These are phyloP conservation scores for Pichia phayaonensis DNA, from an alignment of 805 yeast genomes.

Conservation along the genomic window DNA sequence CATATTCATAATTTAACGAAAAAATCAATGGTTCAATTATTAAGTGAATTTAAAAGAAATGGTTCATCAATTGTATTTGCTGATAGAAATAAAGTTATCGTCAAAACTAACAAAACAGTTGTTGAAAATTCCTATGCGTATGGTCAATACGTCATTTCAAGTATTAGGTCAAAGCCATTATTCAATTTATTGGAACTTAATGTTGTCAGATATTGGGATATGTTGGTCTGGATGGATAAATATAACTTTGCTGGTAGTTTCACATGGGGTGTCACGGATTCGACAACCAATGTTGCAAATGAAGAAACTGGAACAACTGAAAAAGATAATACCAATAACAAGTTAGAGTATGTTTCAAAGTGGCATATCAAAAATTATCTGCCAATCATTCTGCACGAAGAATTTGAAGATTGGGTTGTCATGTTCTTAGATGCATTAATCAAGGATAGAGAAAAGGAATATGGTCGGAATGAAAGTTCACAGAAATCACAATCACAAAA, in stretches of 20 bases:
- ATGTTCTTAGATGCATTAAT: conserved; percentile 66
- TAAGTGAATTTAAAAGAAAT: conserved; percentile 68
- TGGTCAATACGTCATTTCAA: conserved; percentile 73
- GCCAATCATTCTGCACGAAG: conserved; percentile 69
- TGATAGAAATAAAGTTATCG: conserved; percentile 61
- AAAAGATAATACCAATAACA: conserved; percentile 26
- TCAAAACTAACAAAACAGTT: conserved; percentile 66
- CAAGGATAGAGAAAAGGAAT: conserved; percentile 39
- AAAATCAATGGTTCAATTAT: conserved; percentile 71
- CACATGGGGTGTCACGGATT: conserved; percentile 38
- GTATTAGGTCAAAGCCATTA: conserved; percentile 71
- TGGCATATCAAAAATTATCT: conserved; percentile 79
- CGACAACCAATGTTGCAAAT: conserved; percentile 5
- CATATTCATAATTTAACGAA: conserved; percentile 83
- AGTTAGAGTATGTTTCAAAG: conserved; percentile 42
- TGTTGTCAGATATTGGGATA: conserved; percentile 81
- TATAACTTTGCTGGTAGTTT: conserved; percentile 75
- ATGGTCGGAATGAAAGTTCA: not conserved
- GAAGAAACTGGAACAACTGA: not conserved
- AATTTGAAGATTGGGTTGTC: conserved; percentile 82
- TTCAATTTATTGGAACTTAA: conserved; percentile 74
- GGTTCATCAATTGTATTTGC: conserved; percentile 81
- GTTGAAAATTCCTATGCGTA: conserved; percentile 89
- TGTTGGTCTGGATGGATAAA: conserved; percentile 92
- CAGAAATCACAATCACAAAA: conserved; percentile 37